These are phyloP conservation scores for Yamadazyma sp. DNA, from an alignment of 805 yeast genomes.

Conservation along the genomic window DNA sequence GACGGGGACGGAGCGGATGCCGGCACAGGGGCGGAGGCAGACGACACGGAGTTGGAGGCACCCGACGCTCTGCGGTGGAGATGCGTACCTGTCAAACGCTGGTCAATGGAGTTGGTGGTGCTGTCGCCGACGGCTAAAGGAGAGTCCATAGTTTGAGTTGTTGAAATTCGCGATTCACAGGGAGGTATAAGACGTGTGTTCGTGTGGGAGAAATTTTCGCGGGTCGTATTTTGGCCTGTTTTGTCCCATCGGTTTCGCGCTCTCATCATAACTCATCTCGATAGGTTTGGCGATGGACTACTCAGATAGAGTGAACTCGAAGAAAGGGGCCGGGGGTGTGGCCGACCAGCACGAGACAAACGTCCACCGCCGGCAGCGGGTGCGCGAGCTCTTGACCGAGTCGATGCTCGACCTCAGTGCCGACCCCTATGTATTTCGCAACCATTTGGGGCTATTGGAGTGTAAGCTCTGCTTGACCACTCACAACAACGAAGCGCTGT, in stretches of 20 bases:
- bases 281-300: too few species aligned
- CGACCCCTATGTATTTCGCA: constrained; percentile 83
- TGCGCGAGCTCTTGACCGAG: constrained; percentile 57
- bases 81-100: constrained; percentile 37
- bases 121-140: constrained; percentile 42
- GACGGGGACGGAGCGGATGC: constrained; percentile 4
- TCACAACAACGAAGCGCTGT: constrained; percentile 78
- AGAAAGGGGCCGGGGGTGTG: constrained; percentile 87
- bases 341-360: constrained; percentile 74
- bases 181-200: too few species aligned
- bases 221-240: too few species aligned
- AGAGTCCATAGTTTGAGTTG: constrained; percentile 34
- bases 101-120: constrained; percentile 40
- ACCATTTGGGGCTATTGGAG: constrained; percentile 81
- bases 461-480: constrained; percentile 83
- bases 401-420: constrained; percentile 52
- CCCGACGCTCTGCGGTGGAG: constrained; percentile 15
- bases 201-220: too few species aligned
- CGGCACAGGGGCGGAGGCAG: not conserved
- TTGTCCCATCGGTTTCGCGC: too few species aligned
- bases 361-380: constrained; percentile 64
- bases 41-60: not conserved
- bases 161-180: not conserved
- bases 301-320: constrained; percentile 85
- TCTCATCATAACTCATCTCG: too few species aligned